These are phyloP conservation scores for Xylaria sp. DNA, from an alignment of 2,329 filamentous ascomycete genomes.

Conservation along the genomic window DNA sequence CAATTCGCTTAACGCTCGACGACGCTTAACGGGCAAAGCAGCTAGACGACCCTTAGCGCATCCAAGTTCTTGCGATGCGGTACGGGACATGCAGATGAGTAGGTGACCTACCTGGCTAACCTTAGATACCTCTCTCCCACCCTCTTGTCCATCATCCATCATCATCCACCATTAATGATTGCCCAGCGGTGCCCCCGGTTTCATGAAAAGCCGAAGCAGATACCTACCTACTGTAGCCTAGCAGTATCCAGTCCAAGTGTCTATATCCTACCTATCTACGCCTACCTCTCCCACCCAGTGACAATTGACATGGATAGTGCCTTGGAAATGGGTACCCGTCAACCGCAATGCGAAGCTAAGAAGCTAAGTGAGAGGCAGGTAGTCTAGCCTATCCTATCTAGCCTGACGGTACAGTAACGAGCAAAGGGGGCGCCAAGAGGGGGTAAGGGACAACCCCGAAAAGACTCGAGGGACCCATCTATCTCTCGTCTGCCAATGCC, in stretches of 20 bases:
- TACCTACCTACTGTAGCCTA: background rate
- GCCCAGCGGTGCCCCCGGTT: background rate
- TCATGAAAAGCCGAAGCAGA: background rate
- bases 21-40: slow-evolving; percentile 30
- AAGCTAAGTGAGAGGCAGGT: background rate
- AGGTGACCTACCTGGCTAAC: too few relatives aligned
- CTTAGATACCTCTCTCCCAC: background rate
- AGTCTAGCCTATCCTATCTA: background rate
- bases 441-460: too few relatives aligned
- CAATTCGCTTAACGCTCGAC: slow-evolving; percentile 34
- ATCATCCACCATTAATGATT: background rate
- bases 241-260: background rate
- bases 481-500: too few relatives aligned
- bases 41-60: slow-evolving; percentile 3
- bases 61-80: background rate
- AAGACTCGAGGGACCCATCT: background rate
- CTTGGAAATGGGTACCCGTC: slow-evolving; percentile 10
- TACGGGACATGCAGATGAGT: slow-evolving; percentile 2
- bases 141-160: background rate
- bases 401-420: slow-evolving; percentile 4
- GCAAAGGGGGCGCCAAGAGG: background rate
- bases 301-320: background rate
- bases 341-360: slow-evolving; percentile 6
- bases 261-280: background rate
- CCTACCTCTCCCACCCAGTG: background rate